phyloP scores from a whole-genome alignment of 257 asterid genomes.

The Misopates orontium region DNA sequence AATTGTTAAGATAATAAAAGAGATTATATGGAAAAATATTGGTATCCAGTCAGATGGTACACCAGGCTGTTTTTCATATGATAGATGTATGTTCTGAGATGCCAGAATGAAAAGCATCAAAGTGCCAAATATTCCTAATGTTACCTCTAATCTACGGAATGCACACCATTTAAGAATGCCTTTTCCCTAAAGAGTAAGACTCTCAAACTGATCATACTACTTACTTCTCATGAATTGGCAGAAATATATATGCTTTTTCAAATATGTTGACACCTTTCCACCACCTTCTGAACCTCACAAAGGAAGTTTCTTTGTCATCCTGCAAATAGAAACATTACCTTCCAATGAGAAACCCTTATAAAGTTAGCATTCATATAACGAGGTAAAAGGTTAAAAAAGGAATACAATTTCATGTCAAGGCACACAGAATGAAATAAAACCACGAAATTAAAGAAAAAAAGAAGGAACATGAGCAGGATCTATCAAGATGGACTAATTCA shows the following conservation, averaged over 20 bases:
- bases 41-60: constrained; percentile 15
- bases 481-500: constrained; percentile 14
- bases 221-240: constrained; percentile 90
- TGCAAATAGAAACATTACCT: constrained; percentile 36
- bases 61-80: constrained; percentile 8
- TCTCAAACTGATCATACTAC: constrained; percentile 32
- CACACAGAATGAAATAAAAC: neutral
- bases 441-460: neutral
- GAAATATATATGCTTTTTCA: constrained; percentile 84
- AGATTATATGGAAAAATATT: neutral
- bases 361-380: constrained; percentile 18
- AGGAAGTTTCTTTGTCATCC: constrained; percentile 58
- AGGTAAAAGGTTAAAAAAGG: neutral
- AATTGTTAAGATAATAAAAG: constrained; percentile 9
- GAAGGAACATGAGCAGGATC: constrained; percentile 5
- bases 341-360: constrained; percentile 12
- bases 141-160: neutral
- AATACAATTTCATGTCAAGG: constrained; percentile 11
- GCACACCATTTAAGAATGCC: neutral
- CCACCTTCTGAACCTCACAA: constrained; percentile 92
- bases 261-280: constrained; percentile 94
- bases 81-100: constrained; percentile 1
- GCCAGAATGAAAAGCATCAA: neutral
- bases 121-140: too few species aligned
- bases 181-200: neutral